A percentile compares a stretch with the other conserved stretches of the same genome.
These are phyloP conservation scores for Candida dajiaensis DNA, from an alignment of 805 yeast species.

Conservation along the genomic window DNA sequence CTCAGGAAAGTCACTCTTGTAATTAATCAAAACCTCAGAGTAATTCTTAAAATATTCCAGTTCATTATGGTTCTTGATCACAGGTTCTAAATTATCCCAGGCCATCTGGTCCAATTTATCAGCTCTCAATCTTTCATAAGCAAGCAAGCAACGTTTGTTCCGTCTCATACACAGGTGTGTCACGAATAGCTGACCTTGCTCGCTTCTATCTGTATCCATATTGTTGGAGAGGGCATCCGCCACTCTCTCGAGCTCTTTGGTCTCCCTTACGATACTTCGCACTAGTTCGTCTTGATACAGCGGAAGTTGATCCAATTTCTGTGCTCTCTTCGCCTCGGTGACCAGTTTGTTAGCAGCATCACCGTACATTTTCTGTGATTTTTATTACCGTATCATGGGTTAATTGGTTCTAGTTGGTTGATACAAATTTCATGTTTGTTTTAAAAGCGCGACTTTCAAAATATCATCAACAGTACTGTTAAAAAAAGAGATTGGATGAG, in stretches of 20 bases:
- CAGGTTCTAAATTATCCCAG: conserved; percentile 63
- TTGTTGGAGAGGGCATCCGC: conserved; percentile 40
- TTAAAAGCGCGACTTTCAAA: background rate
- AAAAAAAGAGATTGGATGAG: background rate
- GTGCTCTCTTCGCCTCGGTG: conserved; percentile 77
- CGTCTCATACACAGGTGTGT: conserved; percentile 74
- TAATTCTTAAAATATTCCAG: conserved; percentile 71
- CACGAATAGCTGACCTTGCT: conserved; percentile 50
- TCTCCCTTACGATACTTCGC: conserved; percentile 65
- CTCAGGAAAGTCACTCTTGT: conserved; percentile 75
- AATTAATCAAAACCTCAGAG: conserved; percentile 63
- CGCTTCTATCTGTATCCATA: conserved; percentile 34
- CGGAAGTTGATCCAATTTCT: conserved; percentile 58
- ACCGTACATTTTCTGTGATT: conserved; percentile 62
- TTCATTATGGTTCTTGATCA: conserved; percentile 67
- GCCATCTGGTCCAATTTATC: conserved; percentile 57
- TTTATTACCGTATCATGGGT: background rate
- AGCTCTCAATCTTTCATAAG: conserved; percentile 72
- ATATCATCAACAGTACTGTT: background rate
- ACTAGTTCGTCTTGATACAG: conserved; percentile 68
- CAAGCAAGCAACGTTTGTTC: conserved; percentile 84
- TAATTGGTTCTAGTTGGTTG: background rate
- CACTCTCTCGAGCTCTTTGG: conserved; percentile 52
- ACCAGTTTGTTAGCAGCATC: conserved; percentile 80
- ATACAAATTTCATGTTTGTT: background rate